phyloP scores from a whole-genome alignment of 371 early-diverging fungal genomes.

The Mortierella sp. region DNA sequence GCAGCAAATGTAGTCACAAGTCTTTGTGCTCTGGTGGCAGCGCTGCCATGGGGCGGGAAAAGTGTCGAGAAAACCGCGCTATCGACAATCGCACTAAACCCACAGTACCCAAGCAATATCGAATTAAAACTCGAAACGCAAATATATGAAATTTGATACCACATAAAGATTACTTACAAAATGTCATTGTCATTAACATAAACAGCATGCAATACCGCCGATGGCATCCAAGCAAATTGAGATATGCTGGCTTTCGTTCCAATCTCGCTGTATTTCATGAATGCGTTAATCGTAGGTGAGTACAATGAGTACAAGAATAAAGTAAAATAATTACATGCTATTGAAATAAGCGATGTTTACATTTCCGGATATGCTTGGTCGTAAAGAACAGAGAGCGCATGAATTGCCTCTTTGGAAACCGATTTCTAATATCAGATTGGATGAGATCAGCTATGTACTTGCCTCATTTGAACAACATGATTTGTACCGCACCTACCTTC shows the following conservation, averaged over 20 bases:
- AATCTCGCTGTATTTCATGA: slow-evolving; percentile 29
- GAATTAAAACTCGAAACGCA: neutral
- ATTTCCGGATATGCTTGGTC: slow-evolving; percentile 77
- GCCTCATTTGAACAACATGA: neutral
- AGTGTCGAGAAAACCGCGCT: slow-evolving; percentile 71
- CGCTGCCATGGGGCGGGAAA: slow-evolving; percentile 58
- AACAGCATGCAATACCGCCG: slow-evolving; percentile 76
- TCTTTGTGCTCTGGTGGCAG: slow-evolving; percentile 34
- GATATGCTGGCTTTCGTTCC: slow-evolving; percentile 35
- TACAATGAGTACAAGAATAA: neutral
- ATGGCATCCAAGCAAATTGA: slow-evolving; percentile 88
- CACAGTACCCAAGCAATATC: neutral
- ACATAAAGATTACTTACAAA: slow-evolving; percentile 59
- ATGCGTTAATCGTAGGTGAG: neutral
- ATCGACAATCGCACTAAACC: slow-evolving; percentile 69
- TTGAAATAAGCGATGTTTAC: slow-evolving; percentile 44
- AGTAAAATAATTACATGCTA: neutral
- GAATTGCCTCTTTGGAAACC: slow-evolving; percentile 82
- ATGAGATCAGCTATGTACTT: neutral
- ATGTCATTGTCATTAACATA: slow-evolving; percentile 87
- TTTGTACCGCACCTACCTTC: slow-evolving; percentile 66
- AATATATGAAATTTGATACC: neutral
- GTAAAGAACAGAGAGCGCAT: slow-evolving; percentile 78
- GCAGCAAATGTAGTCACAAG: slow-evolving; percentile 30
- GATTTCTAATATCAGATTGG: slow-evolving; percentile 47